Conservation (phyloP, 805 yeast genomes). For the Candida chauliodis region DNA sequence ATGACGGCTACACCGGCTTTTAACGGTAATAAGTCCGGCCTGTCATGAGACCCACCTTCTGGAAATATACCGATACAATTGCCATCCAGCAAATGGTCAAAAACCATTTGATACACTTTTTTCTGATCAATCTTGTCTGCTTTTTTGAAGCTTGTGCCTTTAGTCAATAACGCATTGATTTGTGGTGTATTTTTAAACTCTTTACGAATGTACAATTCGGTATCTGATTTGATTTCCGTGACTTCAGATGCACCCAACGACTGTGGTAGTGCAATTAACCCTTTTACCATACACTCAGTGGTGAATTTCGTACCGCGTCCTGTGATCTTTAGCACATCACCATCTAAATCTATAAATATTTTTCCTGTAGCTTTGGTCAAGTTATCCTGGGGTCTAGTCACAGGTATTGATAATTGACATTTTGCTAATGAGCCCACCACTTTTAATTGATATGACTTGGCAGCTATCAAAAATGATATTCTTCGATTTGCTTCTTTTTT, state of each 20-base stretch:
- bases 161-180: constrained; percentile 39
- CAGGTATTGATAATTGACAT: constrained; percentile 82
- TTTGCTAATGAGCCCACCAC: constrained; percentile 76
- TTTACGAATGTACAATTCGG: constrained; percentile 62
- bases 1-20: constrained; percentile 97
- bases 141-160: constrained; percentile 58
- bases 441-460: constrained; percentile 59
- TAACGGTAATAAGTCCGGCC: constrained; percentile 85
- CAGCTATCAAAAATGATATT: constrained; percentile 82
- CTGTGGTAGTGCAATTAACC: constrained; percentile 73
- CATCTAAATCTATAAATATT: constrained; percentile 50
- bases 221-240: constrained; percentile 63
- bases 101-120: constrained; percentile 77
- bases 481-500: constrained; percentile 63
- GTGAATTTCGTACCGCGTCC: constrained; percentile 72
- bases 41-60: constrained; percentile 97
- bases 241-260: constrained; percentile 76
- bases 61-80: constrained; percentile 92
- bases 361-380: constrained; percentile 64
- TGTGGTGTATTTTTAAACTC: constrained; percentile 58
- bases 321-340: constrained; percentile 49
- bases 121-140: constrained; percentile 88
- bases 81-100: constrained; percentile 75
- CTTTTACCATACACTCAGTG: constrained; percentile 56
- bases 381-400: constrained; percentile 87